A percentile compares a stretch with the other conserved stretches of the same genome.
phyloP scores from a whole-genome alignment of 208 protist species.

The Borovskyia barvae region DNA sequence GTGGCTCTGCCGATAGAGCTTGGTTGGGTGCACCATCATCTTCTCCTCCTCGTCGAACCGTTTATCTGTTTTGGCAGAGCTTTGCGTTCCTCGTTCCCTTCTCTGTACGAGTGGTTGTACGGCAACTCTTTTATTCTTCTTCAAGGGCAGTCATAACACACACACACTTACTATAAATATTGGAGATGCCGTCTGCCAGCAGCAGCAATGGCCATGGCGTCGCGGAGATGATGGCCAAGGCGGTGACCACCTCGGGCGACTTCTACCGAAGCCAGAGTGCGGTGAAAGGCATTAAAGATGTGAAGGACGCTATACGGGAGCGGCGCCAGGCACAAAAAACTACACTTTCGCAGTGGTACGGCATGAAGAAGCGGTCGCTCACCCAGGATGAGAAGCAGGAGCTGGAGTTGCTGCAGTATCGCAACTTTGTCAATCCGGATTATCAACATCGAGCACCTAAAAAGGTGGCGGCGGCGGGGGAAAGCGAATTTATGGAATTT shows the following conservation, averaged over 20 bases:
- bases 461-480: slow-evolving; percentile 34
- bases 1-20: too few relatives aligned
- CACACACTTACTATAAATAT: too few relatives aligned
- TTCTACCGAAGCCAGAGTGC: slow-evolving; percentile 65
- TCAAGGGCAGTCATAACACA: too few relatives aligned
- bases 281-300: slow-evolving; percentile 71
- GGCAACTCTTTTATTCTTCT: too few relatives aligned
- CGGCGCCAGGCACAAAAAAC: slow-evolving; percentile 65
- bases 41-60: too few relatives aligned
- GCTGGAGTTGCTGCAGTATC: slow-evolving; percentile 85
- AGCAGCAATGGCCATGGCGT: slow-evolving; percentile 13
- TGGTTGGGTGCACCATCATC: too few relatives aligned
- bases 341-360: slow-evolving; percentile 87
- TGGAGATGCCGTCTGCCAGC: too few relatives aligned
- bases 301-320: slow-evolving; percentile 64
- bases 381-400: slow-evolving; percentile 63
- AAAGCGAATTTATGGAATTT: slow-evolving; percentile 85
- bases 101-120: too few relatives aligned
- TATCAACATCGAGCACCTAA: slow-evolving; percentile 80
- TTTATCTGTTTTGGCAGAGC: too few relatives aligned
- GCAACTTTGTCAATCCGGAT: slow-evolving; percentile 84
- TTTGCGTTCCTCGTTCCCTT: too few relatives aligned
- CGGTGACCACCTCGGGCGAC: slow-evolving; percentile 57
- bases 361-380: slow-evolving; percentile 70
- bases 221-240: slow-evolving; percentile 85